Conservation (phyloP, 2,329 filamentous ascomycete genomes). For the Fusarium liriodendri region DNA sequence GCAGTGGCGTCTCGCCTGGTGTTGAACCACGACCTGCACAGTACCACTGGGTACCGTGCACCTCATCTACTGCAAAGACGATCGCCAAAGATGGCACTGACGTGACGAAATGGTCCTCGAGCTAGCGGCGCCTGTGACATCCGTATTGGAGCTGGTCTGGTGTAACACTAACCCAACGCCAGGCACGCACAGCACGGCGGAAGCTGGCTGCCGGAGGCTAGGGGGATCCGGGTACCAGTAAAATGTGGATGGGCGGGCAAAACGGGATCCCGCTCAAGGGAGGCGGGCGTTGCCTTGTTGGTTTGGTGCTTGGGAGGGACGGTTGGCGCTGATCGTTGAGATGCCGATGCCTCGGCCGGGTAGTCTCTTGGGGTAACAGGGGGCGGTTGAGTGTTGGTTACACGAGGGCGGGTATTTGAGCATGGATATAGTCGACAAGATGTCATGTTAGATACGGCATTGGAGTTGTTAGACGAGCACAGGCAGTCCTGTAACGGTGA, state of each 20-base stretch:
- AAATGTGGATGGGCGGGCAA: neutral
- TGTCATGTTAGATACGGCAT: neutral
- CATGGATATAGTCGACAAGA: neutral
- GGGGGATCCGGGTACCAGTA: neutral
- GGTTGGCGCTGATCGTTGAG: neutral
- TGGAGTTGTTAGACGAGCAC: neutral
- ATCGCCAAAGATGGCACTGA: neutral
- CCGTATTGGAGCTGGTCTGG: neutral
- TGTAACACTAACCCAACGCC: neutral
- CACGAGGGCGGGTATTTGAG: neutral
- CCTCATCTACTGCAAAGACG: neutral
- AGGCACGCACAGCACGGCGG: constrained; percentile 1
- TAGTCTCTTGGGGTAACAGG: neutral
- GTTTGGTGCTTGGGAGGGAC: neutral
- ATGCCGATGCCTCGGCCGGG: neutral
- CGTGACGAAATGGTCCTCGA: neutral
- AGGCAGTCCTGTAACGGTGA: neutral
- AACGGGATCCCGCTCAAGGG: neutral
- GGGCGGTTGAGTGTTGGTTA: neutral
- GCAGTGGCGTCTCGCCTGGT: neutral
- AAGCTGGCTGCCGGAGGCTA: constrained; percentile 4
- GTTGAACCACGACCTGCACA: neutral
- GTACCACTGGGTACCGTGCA: neutral
- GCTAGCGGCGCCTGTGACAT: neutral
- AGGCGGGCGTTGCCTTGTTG: constrained; percentile 4